Percentiles rank a stretch among this genome's conserved stretches.
Evolutionary conservation across 2,329 filamentous ascomycete genomes (phyloP).

Genomic region (Aspergillus fischeri): DNA sequence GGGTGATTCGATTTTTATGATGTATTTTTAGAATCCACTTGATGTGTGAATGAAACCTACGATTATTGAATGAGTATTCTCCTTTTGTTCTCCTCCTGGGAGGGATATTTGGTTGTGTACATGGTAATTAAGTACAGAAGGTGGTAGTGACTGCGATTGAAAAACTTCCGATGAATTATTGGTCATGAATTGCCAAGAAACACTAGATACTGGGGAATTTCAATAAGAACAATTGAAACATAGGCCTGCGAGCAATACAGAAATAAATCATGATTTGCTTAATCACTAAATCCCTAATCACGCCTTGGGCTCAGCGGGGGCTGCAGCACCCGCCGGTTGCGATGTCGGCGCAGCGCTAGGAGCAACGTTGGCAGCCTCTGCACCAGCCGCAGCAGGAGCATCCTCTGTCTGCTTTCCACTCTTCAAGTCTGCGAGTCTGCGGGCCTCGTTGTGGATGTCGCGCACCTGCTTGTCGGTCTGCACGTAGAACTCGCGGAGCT

Average conservation of each 20-base stretch:
- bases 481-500: constrained; percentile 82
- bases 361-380: constrained; percentile 15
- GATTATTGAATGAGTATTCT: not conserved
- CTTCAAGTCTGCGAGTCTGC: constrained; percentile 84
- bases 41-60: not conserved
- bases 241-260: not conserved
- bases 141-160: not conserved
- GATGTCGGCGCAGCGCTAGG: constrained; percentile 19
- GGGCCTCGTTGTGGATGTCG: constrained; percentile 89
- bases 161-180: not conserved
- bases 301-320: constrained; percentile 27
- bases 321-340: constrained; percentile 20
- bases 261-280: not conserved
- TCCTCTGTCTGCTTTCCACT: constrained; percentile 42
- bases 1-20: not conserved
- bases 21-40: not conserved
- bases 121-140: not conserved
- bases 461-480: constrained; percentile 81
- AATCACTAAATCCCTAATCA: constrained; percentile 7
- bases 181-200: not conserved
- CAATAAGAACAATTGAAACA: no score
- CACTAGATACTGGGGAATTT: no score
- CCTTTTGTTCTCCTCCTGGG: not conserved
- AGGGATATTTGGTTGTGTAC: no score
- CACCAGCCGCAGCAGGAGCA: constrained; percentile 7